Conservation (phyloP, 2,329 filamentous ascomycete genomes). For the Colletotrichum sp. region DNA sequence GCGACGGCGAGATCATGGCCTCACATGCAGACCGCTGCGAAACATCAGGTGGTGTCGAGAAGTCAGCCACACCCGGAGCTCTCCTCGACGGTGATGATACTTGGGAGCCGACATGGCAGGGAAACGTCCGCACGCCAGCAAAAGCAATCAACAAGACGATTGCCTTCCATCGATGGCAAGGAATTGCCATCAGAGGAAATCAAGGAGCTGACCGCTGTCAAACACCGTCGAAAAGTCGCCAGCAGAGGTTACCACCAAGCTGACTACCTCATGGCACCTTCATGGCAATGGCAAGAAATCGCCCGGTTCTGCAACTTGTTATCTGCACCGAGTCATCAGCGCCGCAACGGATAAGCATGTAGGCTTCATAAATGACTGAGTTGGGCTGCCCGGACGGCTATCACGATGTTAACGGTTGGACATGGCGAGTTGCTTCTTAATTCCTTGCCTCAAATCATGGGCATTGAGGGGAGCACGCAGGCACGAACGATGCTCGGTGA, state of each 20-base stretch:
- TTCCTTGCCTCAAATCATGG: too few relatives aligned
- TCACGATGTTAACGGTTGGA: not conserved
- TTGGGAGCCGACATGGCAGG: not conserved
- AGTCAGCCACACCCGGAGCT: not conserved
- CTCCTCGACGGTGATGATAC: not conserved
- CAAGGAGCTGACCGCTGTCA: too few relatives aligned
- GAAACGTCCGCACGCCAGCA: not conserved
- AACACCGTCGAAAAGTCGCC: too few relatives aligned
- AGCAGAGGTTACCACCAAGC: too few relatives aligned
- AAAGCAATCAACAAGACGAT: not conserved
- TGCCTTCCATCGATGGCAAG: not conserved
- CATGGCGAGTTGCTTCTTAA: too few relatives aligned
- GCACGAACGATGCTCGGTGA: too few relatives aligned
- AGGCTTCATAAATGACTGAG: not conserved
- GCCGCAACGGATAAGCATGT: not conserved
- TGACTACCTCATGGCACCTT: too few relatives aligned
- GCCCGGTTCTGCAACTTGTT: not conserved
- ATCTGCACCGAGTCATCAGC: not conserved
- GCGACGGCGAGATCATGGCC: too few relatives aligned
- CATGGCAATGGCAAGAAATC: not conserved
- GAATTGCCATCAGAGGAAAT: too few relatives aligned
- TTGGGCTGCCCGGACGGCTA: not conserved
- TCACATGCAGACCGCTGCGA: not conserved
- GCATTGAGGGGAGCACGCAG: too few relatives aligned
- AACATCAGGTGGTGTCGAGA: not conserved